Evolutionary conservation across 768 basidiomycete genomes (phyloP).

Genomic region (Filobasidium wieringae): DNA sequence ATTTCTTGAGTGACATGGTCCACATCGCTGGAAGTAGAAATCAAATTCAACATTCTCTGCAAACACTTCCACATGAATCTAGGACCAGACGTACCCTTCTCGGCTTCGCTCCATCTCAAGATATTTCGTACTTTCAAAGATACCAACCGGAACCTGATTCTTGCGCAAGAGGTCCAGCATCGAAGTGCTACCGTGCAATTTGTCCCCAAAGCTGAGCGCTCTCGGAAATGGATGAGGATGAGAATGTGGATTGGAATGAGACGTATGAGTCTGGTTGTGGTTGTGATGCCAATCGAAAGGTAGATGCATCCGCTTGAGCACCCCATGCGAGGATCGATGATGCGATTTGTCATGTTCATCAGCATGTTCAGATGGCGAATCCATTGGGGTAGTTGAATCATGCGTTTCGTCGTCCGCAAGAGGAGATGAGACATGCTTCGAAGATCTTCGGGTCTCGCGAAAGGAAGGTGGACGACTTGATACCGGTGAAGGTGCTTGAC

Average conservation of each 20-base stretch:
- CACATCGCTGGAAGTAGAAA: conserved; percentile 20
- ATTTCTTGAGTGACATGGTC: conserved; percentile 27
- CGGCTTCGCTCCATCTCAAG: conserved; percentile 31
- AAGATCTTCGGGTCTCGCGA: not conserved
- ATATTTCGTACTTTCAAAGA: conserved; percentile 33
- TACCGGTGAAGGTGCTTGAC: conserved; percentile 19
- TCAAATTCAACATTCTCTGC: not conserved
- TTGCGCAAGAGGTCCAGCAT: conserved; percentile 29
- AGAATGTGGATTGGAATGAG: no score
- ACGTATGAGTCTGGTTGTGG: not conserved
- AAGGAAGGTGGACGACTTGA: conserved; percentile 19
- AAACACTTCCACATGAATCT: not conserved
- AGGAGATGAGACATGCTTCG: not conserved
- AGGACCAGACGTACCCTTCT: conserved; percentile 16
- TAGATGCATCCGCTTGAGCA: conserved; percentile 6
- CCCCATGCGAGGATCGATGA: not conserved
- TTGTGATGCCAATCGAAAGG: conserved; percentile 4
- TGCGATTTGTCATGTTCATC: conserved; percentile 3
- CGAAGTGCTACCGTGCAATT: conserved; percentile 20
- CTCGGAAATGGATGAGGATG: not conserved
- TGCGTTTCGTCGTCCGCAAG: not conserved
- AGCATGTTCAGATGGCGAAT: not conserved
- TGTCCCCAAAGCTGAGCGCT: not conserved
- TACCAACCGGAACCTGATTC: conserved; percentile 30
- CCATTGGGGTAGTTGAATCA: not conserved